Percentiles rank a stretch among this genome's conserved stretches.
phyloP scores from a whole-genome alignment of 2,329 filamentous ascomycete species.

The Hypoxylon sp. region DNA sequence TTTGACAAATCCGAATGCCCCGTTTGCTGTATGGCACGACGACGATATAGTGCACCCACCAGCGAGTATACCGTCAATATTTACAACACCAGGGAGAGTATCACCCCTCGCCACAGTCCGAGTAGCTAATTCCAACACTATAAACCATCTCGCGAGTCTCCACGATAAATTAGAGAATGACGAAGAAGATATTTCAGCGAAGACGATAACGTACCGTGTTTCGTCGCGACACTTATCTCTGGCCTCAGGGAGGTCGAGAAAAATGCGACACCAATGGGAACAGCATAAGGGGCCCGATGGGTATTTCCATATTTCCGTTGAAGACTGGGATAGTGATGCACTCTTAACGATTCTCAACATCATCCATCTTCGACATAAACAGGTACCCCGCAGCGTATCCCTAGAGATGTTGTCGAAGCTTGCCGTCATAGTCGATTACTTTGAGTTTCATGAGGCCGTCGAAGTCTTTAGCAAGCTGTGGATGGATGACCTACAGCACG shows the following conservation, averaged over 20 bases:
- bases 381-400: conserved; percentile 38
- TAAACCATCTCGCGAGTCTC: too few relatives aligned
- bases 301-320: neutral
- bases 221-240: conserved; percentile 2
- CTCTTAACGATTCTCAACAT: conserved; percentile 38
- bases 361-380: conserved; percentile 46
- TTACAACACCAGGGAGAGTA: too few relatives aligned
- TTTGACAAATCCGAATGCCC: conserved; percentile 10
- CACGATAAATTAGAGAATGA: neutral
- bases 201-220: neutral
- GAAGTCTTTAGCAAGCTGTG: conserved; percentile 34
- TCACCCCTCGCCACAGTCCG: too few relatives aligned
- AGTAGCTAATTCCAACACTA: too few relatives aligned
- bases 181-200: neutral
- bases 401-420: conserved; percentile 47
- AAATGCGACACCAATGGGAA: conserved; percentile 14
- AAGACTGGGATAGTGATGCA: conserved; percentile 17
- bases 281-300: conserved; percentile 3
- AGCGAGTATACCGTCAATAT: too few relatives aligned
- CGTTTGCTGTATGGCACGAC: conserved; percentile 18
- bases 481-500: conserved; percentile 16
- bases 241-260: neutral
- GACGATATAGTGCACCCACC: neutral
- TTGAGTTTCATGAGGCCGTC: conserved; percentile 45
- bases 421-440: conserved; percentile 50